Percentiles rank a stretch among this genome's conserved stretches.
phyloP scores from a whole-genome alignment of 768 basidiomycete species.

The Russula olivacea region DNA sequence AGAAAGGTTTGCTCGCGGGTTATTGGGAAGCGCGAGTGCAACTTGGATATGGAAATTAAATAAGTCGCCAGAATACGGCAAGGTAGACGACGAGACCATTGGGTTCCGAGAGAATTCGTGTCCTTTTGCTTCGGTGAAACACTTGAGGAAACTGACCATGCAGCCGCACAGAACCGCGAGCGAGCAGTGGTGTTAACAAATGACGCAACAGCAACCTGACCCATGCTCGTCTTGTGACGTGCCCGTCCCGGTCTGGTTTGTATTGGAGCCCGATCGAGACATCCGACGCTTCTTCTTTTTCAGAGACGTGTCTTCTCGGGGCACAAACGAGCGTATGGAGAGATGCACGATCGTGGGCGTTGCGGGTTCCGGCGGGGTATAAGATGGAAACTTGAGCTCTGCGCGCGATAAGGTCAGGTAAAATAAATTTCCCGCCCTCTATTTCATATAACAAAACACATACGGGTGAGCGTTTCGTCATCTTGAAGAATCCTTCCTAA shows the following conservation, averaged over 20 bases:
- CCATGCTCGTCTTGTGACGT: conserved; percentile 19
- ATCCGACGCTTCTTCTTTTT: conserved; percentile 51
- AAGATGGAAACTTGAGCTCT: conserved; percentile 33
- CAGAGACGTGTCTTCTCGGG: conserved; percentile 43
- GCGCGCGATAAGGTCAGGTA: neutral
- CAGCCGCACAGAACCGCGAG: neutral
- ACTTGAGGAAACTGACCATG: neutral
- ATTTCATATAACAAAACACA: conserved; percentile 29
- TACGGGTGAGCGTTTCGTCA: conserved; percentile 68
- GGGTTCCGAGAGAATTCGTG: neutral
- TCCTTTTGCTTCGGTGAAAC: neutral
- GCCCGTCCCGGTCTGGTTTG: conserved; percentile 4
- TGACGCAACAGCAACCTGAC: conserved; percentile 35
- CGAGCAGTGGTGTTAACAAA: conserved; percentile 32
- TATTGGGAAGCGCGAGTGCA: neutral
- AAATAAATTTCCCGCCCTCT: neutral
- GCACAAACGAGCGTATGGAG: conserved; percentile 57
- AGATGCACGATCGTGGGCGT: conserved; percentile 67
- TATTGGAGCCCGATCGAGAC: conserved; percentile 27
- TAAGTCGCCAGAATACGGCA: neutral
- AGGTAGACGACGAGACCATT: neutral
- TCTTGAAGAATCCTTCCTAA: conserved; percentile 79
- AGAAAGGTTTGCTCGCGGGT: neutral
- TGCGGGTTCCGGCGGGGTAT: conserved; percentile 30
- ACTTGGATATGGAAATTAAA: neutral